phyloP scores from a whole-genome alignment of 495 filamentous ascomycete genomes.

The Podospora bellae-mahoneyi region DNA sequence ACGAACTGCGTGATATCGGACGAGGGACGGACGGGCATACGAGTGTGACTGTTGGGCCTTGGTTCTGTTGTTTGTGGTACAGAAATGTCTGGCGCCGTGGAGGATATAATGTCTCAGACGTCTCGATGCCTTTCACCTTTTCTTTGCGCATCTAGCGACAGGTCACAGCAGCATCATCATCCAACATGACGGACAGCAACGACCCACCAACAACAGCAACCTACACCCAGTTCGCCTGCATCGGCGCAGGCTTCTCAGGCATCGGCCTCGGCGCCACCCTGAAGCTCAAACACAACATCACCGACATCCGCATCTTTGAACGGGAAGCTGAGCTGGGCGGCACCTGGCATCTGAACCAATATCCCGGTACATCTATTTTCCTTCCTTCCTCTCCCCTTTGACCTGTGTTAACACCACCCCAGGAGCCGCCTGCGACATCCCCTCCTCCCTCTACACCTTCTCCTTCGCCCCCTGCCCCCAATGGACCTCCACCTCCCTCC shows the following conservation, averaged over 20 bases:
- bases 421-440: slow-evolving; percentile 45
- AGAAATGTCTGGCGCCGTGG: not conserved
- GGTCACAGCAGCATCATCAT: not conserved
- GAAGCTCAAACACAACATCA: slow-evolving; percentile 56
- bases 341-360: slow-evolving; percentile 66
- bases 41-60: not conserved
- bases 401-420: not conserved
- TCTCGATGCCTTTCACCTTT: not conserved
- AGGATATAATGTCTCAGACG: not conserved
- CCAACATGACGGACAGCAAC: not conserved
- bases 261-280: slow-evolving; percentile 64
- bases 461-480: slow-evolving; percentile 57
- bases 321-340: slow-evolving; percentile 60
- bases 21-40: not conserved
- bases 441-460: slow-evolving; percentile 54
- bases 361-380: slow-evolving; percentile 43
- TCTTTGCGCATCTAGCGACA: not conserved
- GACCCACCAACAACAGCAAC: not conserved
- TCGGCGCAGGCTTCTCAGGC: slow-evolving; percentile 64
- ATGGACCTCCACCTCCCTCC: slow-evolving; percentile 54
- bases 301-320: slow-evolving; percentile 63
- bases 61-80: not conserved
- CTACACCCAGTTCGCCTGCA: slow-evolving; percentile 42
- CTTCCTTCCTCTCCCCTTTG: not conserved
- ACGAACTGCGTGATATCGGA: not conserved